These are phyloP conservation scores for Myxozyma lipomycoides DNA, from an alignment of 805 yeast genomes.

Conservation along the genomic window DNA sequence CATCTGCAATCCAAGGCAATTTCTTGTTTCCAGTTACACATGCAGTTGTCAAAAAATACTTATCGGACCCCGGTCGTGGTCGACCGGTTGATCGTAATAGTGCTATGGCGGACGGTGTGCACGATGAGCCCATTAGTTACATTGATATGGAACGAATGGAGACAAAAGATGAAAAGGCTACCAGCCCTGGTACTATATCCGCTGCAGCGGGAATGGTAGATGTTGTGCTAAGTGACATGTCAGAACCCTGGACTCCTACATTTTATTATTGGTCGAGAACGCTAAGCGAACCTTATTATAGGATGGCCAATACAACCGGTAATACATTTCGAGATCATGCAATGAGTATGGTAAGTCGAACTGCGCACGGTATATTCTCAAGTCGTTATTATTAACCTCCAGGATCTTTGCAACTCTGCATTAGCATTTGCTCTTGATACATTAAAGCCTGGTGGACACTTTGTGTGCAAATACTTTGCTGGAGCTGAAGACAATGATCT, in stretches of 20 bases:
- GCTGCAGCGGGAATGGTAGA: slow-evolving; percentile 47
- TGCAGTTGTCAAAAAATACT: slow-evolving; percentile 49
- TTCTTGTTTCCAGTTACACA: slow-evolving; percentile 69
- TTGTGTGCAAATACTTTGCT: slow-evolving; percentile 79
- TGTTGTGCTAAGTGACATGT: slow-evolving; percentile 76
- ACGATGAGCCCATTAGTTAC: slow-evolving; percentile 20
- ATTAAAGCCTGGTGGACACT: slow-evolving; percentile 64
- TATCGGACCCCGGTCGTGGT: slow-evolving; percentile 38
- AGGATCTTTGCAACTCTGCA: slow-evolving; percentile 90
- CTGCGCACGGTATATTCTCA: no score
- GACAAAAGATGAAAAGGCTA: slow-evolving; percentile 31
- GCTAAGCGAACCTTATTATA: slow-evolving; percentile 73
- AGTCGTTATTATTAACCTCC: slow-evolving; percentile 3
- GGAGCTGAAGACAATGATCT: slow-evolving; percentile 72
- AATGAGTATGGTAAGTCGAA: slow-evolving; percentile 65
- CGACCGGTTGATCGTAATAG: slow-evolving; percentile 18
- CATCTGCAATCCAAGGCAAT: slow-evolving; percentile 79
- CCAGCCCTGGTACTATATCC: slow-evolving; percentile 2
- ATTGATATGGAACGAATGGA: slow-evolving; percentile 31
- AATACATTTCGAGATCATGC: slow-evolving; percentile 74
- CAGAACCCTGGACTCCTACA: slow-evolving; percentile 53
- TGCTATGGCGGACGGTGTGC: slow-evolving; percentile 11
- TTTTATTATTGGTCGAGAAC: slow-evolving; percentile 54
- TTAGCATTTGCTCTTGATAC: slow-evolving; percentile 67
- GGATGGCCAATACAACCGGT: slow-evolving; percentile 94